These are phyloP conservation scores for Cladophialophora bantiana DNA, from an alignment of 2,329 filamentous ascomycete genomes.

Conservation along the genomic window DNA sequence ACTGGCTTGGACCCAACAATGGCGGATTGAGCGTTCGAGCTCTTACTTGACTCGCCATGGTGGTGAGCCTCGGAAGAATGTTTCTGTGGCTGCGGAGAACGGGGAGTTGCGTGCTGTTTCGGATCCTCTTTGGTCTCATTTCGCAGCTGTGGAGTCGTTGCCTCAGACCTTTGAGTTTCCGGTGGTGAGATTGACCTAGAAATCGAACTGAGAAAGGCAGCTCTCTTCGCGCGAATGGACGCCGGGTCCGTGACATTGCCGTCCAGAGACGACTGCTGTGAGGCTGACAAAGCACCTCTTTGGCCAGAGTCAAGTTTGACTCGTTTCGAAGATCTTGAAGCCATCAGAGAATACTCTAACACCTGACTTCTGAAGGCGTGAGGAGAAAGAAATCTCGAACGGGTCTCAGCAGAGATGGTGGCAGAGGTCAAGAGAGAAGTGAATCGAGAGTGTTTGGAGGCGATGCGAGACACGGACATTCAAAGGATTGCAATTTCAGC, in stretches of 20 bases:
- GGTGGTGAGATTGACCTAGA: slow-evolving; percentile 35
- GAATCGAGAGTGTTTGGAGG: not conserved
- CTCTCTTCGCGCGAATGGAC: slow-evolving; percentile 26
- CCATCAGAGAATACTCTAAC: slow-evolving; percentile 17
- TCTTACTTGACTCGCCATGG: no score
- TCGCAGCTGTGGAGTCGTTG: slow-evolving; percentile 15
- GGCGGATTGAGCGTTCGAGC: not conserved
- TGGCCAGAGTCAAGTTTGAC: slow-evolving; percentile 18
- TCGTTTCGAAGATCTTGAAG: slow-evolving; percentile 27
- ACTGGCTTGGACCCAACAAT: not conserved
- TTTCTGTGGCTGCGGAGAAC: not conserved
- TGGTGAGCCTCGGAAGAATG: not conserved
- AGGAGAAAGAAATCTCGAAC: not conserved
- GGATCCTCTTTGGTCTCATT: not conserved
- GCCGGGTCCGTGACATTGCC: slow-evolving; percentile 14
- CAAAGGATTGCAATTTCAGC: not conserved
- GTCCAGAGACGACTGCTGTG: not conserved
- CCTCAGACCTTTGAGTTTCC: slow-evolving; percentile 18
- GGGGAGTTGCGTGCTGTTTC: not conserved
- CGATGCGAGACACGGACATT: not conserved
- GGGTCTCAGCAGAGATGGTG: not conserved
- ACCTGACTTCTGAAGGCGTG: not conserved
- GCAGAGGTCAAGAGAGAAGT: not conserved
- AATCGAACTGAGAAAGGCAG: slow-evolving; percentile 33
- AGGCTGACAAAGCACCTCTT: not conserved